Percentiles rank a stretch among this genome's conserved stretches.
Evolutionary conservation across 805 yeast species (phyloP).

Genomic region (Saccharomycopsis fermentans): DNA sequence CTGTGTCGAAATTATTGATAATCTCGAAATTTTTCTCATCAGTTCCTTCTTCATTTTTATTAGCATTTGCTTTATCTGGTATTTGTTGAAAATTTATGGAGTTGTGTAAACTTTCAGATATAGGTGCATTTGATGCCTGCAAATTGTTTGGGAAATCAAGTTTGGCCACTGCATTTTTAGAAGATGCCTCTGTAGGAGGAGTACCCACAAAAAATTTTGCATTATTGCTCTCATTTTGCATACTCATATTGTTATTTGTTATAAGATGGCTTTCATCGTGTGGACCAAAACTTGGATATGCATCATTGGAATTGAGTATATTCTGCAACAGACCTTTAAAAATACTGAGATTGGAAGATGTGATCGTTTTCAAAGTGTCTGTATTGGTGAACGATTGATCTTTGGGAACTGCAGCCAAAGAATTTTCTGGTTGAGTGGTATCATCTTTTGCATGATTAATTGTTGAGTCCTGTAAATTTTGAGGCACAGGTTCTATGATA

Average conservation of each 20-base stretch:
- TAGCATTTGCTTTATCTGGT: not conserved
- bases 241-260: not conserved
- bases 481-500: not conserved
- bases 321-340: not conserved
- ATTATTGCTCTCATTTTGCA: not conserved
- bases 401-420: not conserved
- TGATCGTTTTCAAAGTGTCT: not conserved
- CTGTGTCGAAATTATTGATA: conserved; percentile 12
- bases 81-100: not conserved
- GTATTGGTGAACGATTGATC: not conserved
- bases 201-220: not conserved
- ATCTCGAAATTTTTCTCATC: conserved; percentile 5
- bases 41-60: not conserved
- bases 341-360: not conserved
- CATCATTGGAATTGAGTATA: not conserved
- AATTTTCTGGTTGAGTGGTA: not conserved
- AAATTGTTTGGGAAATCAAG: not conserved
- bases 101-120: not conserved
- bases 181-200: not conserved
- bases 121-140: not conserved
- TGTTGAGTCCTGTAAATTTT: not conserved
- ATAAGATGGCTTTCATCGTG: not conserved
- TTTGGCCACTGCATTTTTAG: not conserved
- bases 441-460: not conserved
- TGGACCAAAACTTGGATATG: not conserved